Percentiles rank a stretch among this genome's conserved stretches.
Conservation (phyloP, 495 filamentous ascomycete species). For the Aspergillus bertholletiae region DNA sequence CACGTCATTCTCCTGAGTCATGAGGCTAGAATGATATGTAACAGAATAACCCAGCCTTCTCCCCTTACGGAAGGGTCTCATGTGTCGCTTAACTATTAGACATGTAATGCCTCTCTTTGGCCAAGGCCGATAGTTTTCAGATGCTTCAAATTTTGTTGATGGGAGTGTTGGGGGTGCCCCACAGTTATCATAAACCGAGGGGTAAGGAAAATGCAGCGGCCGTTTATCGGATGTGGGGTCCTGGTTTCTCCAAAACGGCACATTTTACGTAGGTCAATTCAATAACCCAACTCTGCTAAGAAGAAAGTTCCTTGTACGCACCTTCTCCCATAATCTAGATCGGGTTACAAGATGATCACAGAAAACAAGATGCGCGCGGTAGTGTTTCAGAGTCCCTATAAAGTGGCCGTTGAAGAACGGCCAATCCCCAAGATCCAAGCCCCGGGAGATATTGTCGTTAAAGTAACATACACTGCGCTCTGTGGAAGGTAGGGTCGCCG, state of each 20-base stretch:
- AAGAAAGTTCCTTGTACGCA: background rate
- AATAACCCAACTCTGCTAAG: background rate
- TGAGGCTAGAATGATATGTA: background rate
- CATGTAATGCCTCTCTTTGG: background rate
- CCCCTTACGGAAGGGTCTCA: background rate
- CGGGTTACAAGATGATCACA: conserved; percentile 5
- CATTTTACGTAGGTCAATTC: background rate
- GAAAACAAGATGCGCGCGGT: conserved; percentile 46
- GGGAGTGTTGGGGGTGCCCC: conserved; percentile 3
- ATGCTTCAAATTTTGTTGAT: background rate
- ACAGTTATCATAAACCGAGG: conserved; percentile 2
- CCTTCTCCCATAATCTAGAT: background rate
- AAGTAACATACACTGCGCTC: conserved; percentile 79
- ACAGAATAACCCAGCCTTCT: background rate
- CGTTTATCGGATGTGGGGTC: conserved; percentile 12
- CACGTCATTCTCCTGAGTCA: background rate
- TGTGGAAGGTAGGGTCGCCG: conserved; percentile 75
- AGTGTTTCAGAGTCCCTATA: conserved; percentile 45
- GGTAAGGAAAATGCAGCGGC: background rate
- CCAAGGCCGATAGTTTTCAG: background rate
- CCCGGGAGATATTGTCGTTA: conserved; percentile 75
- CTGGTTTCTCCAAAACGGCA: background rate
- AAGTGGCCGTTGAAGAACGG: conserved; percentile 46
- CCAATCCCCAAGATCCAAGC: conserved; percentile 60
- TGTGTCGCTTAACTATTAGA: background rate